Evolutionary conservation across 2,329 filamentous ascomycete species (phyloP).

Genomic region (Colletotrichum sansevieriae): DNA sequence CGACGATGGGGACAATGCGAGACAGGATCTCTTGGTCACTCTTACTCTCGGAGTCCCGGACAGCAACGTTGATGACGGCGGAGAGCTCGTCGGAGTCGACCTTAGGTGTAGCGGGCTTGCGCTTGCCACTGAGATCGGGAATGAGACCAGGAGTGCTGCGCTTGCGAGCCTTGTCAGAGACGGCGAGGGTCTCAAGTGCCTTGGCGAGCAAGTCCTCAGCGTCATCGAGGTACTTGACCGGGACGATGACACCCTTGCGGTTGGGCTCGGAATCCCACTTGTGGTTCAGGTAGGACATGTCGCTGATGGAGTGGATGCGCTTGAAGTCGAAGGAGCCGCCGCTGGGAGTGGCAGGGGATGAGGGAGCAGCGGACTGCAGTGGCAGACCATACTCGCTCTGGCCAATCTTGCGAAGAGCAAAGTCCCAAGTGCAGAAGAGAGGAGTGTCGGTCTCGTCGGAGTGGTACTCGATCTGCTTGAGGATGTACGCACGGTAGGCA

Average conservation of each 20-base stretch:
- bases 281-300: slow-evolving; percentile 89
- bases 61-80: slow-evolving; percentile 91
- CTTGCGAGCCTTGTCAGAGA: slow-evolving; percentile 69
- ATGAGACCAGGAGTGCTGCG: slow-evolving; percentile 70
- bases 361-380: slow-evolving; percentile 82
- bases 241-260: slow-evolving; percentile 94
- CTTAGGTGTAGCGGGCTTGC: slow-evolving; percentile 68
- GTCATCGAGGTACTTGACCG: slow-evolving; percentile 93
- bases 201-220: slow-evolving; percentile 87
- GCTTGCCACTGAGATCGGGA: slow-evolving; percentile 80
- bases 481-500: slow-evolving; percentile 94
- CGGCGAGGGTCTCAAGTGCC: slow-evolving; percentile 86
- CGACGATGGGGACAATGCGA: slow-evolving; percentile 81
- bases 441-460: slow-evolving; percentile 77
- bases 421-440: slow-evolving; percentile 94
- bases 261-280: slow-evolving; percentile 81
- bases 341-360: slow-evolving; percentile 82
- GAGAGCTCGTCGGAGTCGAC: slow-evolving; percentile 83
- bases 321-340: slow-evolving; percentile 74
- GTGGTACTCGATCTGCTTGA: slow-evolving; percentile 91
- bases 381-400: slow-evolving; percentile 90
- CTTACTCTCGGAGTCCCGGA: slow-evolving; percentile 86
- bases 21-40: slow-evolving; percentile 85
- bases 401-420: slow-evolving; percentile 92
- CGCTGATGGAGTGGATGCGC: slow-evolving; percentile 93